Evolutionary conservation across 257 asterid genomes (phyloP), one percentile per base, ranked within the genome.

Genomic region (Lavandula angustifolia): DNA sequence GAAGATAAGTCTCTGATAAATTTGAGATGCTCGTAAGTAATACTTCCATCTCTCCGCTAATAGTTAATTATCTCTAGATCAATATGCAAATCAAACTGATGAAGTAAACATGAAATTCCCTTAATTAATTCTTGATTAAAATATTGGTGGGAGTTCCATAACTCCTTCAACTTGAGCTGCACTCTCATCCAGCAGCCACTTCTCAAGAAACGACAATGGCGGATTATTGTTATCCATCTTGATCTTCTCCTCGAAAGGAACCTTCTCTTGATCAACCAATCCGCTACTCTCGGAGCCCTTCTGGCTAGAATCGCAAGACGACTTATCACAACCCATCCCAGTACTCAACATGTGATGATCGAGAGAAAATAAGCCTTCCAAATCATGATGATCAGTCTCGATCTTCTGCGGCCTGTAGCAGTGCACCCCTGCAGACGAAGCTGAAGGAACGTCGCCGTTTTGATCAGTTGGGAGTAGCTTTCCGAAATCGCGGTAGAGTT

Each of bases 131-230:
- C 14, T 41, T 43, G 56, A 6, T 63, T 79, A 87, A 78, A 85
- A 85, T 55, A 87, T 81, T 61, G 94, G 56, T 42, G 95, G 79
- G 37, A 88, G 68, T 66, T 83, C 92, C 88, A 85, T 81, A 4
- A 60, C 76, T 63, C 84, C 91, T 69, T 78, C 96, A 16, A 82
- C 88, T 44, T 87, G 95, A 16, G 56, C 81, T 4, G 84, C 80
- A 60, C 83, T 82, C 69, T 92, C 98, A 64, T 92, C 96, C 73
- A 89, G 67, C 70, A 92, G 57, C 98, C 98, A 92, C 49, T 89
- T 89, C 73, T 89, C 98, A 47, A 89, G 84, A 75, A 76, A 91
- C 11, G 95, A 80, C 7, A 88, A 74, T 43, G 96, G 90, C 18
- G 92, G 92, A 71, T 75, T 59, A 71, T 75, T 59, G 47, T 52